These are phyloP conservation scores for Aspergillus pseudonomiae DNA, from an alignment of 2,329 filamentous ascomycete species.

Conservation along the genomic window DNA sequence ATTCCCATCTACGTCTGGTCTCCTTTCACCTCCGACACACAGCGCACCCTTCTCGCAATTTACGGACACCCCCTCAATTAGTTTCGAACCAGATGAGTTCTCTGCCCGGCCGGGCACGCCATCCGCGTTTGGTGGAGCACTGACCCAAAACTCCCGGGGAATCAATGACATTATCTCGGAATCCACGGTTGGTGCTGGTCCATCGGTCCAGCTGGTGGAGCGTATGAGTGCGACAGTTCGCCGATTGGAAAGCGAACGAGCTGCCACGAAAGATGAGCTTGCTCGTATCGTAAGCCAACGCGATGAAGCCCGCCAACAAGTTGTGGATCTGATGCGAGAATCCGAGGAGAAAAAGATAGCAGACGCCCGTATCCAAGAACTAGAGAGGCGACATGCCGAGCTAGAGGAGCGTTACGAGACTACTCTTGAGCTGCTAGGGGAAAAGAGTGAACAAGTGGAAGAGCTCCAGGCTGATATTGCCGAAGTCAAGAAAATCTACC, in stretches of 20 bases:
- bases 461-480: constrained; percentile 86
- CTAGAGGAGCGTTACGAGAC: constrained; percentile 83
- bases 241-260: constrained; percentile 87
- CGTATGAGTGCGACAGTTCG: constrained; percentile 93
- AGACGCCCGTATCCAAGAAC: constrained; percentile 60
- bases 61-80: constrained; percentile 39
- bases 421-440: constrained; percentile 89
- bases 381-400: constrained; percentile 70
- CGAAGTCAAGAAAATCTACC: constrained; percentile 95
- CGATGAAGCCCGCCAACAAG: constrained; percentile 87
- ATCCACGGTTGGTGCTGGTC: constrained; percentile 86
- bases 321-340: constrained; percentile 88
- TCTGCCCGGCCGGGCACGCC: constrained; percentile 41
- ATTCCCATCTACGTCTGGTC: constrained; percentile 34
- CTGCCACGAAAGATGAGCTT: constrained; percentile 84
- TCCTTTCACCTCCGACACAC: constrained; percentile 33
- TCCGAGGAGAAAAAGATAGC: constrained; percentile 69
- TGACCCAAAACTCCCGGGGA: constrained; percentile 54
- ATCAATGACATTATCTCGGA: constrained; percentile 85
- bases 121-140: constrained; percentile 41
- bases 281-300: constrained; percentile 78
- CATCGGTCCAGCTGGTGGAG: constrained; percentile 92
- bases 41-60: constrained; percentile 25
- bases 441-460: constrained; percentile 94
- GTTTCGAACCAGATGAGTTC: constrained; percentile 54